These are phyloP conservation scores for Cryptosporidium ryanae DNA, from an alignment of 169 alveolate genomes.

Conservation along the genomic window DNA sequence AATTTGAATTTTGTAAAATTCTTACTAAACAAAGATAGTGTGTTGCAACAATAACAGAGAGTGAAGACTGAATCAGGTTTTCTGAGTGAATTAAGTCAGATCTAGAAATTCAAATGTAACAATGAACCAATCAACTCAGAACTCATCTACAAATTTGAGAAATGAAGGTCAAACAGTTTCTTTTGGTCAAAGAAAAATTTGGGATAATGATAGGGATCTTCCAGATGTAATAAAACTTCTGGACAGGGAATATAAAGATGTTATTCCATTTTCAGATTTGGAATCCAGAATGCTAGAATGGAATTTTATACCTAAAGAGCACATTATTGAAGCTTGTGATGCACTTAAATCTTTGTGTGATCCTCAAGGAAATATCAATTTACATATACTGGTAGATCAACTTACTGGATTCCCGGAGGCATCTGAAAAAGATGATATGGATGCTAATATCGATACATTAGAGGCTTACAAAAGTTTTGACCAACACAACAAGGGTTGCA, in stretches of 20 bases:
- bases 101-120: conserved; percentile 9
- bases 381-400: conserved; percentile 60
- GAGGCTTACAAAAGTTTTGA: conserved; percentile 74
- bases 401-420: conserved; percentile 68
- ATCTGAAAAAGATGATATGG: conserved; percentile 71
- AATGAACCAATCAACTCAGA: conserved; percentile 71
- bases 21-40: background rate
- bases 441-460: conserved; percentile 66
- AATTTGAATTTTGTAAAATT: background rate
- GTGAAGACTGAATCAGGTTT: background rate
- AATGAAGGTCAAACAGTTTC: conserved; percentile 73
- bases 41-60: background rate
- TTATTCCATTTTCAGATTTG: conserved; percentile 58
- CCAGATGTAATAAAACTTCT: conserved; percentile 60
- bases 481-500: conserved; percentile 51
- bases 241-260: conserved; percentile 63
- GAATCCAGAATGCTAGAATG: conserved; percentile 68
- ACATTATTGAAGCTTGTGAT: conserved; percentile 68
- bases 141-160: conserved; percentile 66
- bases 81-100: conserved; percentile 1
- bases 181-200: conserved; percentile 70
- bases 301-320: conserved; percentile 72
- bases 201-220: conserved; percentile 72
- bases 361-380: conserved; percentile 61
- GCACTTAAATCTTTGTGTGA: conserved; percentile 64